Evolutionary conservation across 2,329 filamentous ascomycete species (phyloP), one percentile per base, ranked within the genome.

Genomic region (Fusarium falciforme): DNA sequence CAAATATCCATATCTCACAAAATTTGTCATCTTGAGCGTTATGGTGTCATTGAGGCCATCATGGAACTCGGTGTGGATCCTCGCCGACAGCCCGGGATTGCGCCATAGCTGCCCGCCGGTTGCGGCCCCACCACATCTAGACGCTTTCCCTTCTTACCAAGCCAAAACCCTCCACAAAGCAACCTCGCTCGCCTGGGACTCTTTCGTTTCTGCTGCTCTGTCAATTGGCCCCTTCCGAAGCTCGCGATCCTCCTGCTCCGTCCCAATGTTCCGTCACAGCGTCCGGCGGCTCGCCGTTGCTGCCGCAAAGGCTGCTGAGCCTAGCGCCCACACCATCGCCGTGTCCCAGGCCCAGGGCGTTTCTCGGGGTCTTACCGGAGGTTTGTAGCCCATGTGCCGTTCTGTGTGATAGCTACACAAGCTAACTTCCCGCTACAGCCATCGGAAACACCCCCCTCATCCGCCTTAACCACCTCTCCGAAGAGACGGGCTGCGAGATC

Each of bases 401-500:
- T 12, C 58, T 42, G 27, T 17, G 31, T 9, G 29, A 42, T 9
- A 31, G 16, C 38, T 61, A 2, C 11, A 16, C 5, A 12, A 33
- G 33, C 44, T 66, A 42, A 63, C 38, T 29, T 12, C 5, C 11
- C 54, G 25, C 14, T 36, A 11, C 36, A 98, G 96, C 96, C 64
- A 98, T 99, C 85, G 96, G 96, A 74, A 98, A 98, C 84, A 99
- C 96, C 0, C 96, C 96, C 1, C 90, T 99, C 63, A 97, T 99
- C 83, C 92, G 93, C 58, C 88, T 99, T 60, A 96, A 97, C 84
- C 90, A 88, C 71, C 91, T 98, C 76, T 98, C 96, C 44, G 91
- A 94, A 69, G 89, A 97, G 80, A 98, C 96, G 1, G 95, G 95
- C 75, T 98, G 96, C 88, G 93, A 97, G 78, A 88, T 99, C 67